Conservation (phyloP, 345 rosid species). For the Euclidium syriacum region DNA sequence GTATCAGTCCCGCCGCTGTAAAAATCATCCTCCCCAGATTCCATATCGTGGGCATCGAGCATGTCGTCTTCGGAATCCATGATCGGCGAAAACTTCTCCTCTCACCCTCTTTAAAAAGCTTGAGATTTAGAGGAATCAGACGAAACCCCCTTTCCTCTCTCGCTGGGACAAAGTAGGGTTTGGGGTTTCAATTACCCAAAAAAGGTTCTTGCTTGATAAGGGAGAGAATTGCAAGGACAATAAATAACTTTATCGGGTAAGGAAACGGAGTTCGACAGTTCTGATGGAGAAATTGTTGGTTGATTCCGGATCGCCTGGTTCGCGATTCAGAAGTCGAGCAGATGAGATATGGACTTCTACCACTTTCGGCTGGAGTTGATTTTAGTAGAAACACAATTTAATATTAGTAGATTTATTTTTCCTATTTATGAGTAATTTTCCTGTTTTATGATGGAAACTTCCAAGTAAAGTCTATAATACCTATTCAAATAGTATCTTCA, state of each 20-base stretch:
- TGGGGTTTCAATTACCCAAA: neutral
- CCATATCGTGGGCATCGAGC: slow-evolving; percentile 61
- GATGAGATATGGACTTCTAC: slow-evolving; percentile 8
- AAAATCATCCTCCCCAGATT: slow-evolving; percentile 63
- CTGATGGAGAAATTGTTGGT: neutral
- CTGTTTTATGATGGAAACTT: too few species aligned
- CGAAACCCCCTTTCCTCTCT: neutral
- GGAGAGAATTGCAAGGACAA: slow-evolving; percentile 2
- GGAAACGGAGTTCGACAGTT: neutral
- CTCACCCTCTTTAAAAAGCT: neutral
- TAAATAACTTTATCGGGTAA: neutral
- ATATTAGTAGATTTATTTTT: too few species aligned
- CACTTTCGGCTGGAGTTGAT: neutral
- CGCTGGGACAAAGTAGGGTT: slow-evolving; percentile 20
- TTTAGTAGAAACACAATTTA: too few species aligned
- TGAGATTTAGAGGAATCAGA: slow-evolving; percentile 6
- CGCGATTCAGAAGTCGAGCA: slow-evolving; percentile 9
- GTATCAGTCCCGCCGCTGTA: slow-evolving; percentile 71
- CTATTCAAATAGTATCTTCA: too few species aligned
- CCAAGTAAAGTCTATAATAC: too few species aligned
- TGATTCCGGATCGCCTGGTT: slow-evolving; percentile 5
- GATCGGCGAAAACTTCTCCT: neutral
- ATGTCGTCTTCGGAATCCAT: slow-evolving; percentile 78
- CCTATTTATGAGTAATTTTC: too few species aligned
- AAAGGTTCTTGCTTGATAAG: slow-evolving; percentile 8